Evolutionary conservation across 1,139 yeast genomes (phyloP), one percentile per base, ranked within the genome.

Genomic region (Zygosaccharomyces sapae): DNA sequence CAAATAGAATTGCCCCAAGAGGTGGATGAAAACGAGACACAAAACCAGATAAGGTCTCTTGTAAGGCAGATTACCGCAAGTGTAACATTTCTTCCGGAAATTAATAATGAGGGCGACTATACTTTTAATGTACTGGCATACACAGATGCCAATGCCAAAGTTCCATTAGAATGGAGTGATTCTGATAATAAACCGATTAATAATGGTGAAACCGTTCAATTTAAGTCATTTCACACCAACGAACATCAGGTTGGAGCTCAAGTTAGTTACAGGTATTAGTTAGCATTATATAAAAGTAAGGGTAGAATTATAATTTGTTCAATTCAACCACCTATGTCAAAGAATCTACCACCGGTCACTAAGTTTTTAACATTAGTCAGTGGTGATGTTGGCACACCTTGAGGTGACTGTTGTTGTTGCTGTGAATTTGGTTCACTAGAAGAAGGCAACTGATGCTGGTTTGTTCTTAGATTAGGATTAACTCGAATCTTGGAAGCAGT

Each of bases 21-120:
- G 1, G 50, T 47, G 16, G 47, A 53, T 33, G 29, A 48, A 12
- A 77, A 72, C 2, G 78, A 74, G 34, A 79, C 83, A 5, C 90
- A 85, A 57, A 72, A 70, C 48, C 95, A 89, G 55, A 87, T 90
- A 13, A 94, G 88, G 62, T 81, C 92, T 0, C 82, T 90, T 18
- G 81, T 90, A 40, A 77, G 96, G 41, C 97, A 90, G 62, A 86
- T 90, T 45, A 88, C 96, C 0, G 88, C 96, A 0, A 84, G 94
- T 44, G 87, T 86, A 1, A 81, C 96, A 0, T 88, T 88, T 62
- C 72, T 90, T 45, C 97, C 97, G 0, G 76, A 85, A 25, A 69
- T 90, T 72, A 74, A 47, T 79, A 82, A 58, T 27, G 65, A 59
- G 35, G 83, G 78, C 31, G 79, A 77, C 20, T 82, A 85, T 59